A percentile compares a stretch with the other conserved stretches of the same genome.
Evolutionary conservation across 305 asterid genomes (phyloP).

Genomic region (Ilex paraguariensis): DNA sequence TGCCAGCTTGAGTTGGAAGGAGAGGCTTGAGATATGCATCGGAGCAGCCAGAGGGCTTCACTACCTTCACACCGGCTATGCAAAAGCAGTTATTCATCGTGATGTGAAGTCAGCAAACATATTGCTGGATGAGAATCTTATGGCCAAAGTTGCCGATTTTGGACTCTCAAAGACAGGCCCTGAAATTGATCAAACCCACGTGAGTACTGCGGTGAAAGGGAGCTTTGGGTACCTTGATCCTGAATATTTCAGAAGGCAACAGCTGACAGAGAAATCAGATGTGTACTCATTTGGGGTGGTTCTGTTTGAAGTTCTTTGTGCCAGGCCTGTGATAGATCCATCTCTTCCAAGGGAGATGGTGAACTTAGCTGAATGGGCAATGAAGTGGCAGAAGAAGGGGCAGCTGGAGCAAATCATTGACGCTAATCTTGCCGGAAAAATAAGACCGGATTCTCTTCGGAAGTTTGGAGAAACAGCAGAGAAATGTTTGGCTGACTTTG

Average conservation of each 20-base stretch:
- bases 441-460: constrained; percentile 51
- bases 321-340: constrained; percentile 72
- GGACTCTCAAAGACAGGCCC: constrained; percentile 44
- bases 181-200: constrained; percentile 45
- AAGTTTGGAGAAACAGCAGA: constrained; percentile 67
- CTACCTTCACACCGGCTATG: constrained; percentile 40
- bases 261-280: constrained; percentile 62
- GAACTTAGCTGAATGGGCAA: constrained; percentile 74
- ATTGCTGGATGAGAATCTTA: constrained; percentile 37
- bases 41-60: constrained; percentile 44
- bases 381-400: constrained; percentile 62
- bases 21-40: constrained; percentile 55
- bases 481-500: constrained; percentile 70
- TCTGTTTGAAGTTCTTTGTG: constrained; percentile 61
- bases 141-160: constrained; percentile 49
- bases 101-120: constrained; percentile 50
- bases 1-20: constrained; percentile 59
- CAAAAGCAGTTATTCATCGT: constrained; percentile 43
- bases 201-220: constrained; percentile 63
- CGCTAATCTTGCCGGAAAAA: constrained; percentile 40
- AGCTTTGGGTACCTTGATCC: constrained; percentile 75
- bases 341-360: constrained; percentile 71
- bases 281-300: constrained; percentile 79
- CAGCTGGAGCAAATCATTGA: constrained; percentile 49
- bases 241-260: constrained; percentile 63